phyloP scores from a whole-genome alignment of 331 rosid genomes.

The Malus hybrid region DNA sequence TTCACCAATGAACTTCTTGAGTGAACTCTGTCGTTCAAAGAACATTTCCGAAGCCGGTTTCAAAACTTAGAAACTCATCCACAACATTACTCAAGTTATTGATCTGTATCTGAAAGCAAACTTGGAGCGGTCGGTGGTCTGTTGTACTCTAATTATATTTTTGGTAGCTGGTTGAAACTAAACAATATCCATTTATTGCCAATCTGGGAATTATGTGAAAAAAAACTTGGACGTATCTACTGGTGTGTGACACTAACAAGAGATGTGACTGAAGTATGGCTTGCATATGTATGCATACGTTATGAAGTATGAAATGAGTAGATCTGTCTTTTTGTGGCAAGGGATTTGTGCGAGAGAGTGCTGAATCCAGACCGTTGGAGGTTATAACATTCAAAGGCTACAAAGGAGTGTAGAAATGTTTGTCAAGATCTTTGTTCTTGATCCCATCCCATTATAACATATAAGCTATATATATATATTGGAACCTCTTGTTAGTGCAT shows the following conservation, averaged over 20 bases:
- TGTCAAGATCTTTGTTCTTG: too few species aligned
- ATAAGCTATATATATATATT: too few species aligned
- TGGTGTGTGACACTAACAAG: background rate
- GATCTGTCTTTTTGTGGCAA: too few species aligned
- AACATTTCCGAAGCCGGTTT: slow-evolving; percentile 19
- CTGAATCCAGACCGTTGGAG: too few species aligned
- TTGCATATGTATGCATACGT: background rate
- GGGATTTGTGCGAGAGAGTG: too few species aligned
- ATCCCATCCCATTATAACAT: too few species aligned
- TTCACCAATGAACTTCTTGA: slow-evolving; percentile 53
- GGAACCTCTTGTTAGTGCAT: too few species aligned
- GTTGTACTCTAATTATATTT: background rate
- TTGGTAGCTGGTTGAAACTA: background rate
- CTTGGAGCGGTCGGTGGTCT: background rate
- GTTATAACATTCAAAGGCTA: too few species aligned
- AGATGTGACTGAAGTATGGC: background rate
- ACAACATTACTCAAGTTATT: background rate
- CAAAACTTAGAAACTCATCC: slow-evolving; percentile 9
- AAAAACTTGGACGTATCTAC: background rate
- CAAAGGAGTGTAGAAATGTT: too few species aligned
- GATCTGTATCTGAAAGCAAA: background rate
- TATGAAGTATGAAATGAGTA: too few species aligned
- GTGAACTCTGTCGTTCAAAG: slow-evolving; percentile 54
- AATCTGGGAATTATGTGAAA: background rate
- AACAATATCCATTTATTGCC: background rate